Conservation (phyloP, 768 basidiomycete species). For the Calocybe gangraenosa region DNA sequence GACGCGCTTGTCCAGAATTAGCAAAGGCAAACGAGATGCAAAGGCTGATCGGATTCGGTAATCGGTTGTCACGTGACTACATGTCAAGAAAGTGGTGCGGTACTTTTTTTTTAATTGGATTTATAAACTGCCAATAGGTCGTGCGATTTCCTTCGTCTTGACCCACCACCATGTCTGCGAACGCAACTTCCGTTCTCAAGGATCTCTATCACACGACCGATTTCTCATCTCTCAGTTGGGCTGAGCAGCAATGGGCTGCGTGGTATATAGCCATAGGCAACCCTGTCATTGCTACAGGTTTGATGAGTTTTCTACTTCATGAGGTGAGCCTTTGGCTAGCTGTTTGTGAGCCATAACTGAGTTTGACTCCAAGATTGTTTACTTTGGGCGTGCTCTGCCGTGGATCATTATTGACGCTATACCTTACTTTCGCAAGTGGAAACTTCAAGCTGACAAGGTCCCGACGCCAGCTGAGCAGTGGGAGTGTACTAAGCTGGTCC, state of each 20-base stretch:
- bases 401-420: slow-evolving; percentile 96
- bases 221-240: slow-evolving; percentile 56
- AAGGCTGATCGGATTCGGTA: too few species aligned
- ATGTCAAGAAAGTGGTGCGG: slow-evolving; percentile 15
- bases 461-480: slow-evolving; percentile 83
- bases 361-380: slow-evolving; percentile 62
- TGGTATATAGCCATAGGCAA: slow-evolving; percentile 89
- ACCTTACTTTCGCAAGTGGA: slow-evolving; percentile 92
- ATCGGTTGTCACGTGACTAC: slow-evolving; percentile 13
- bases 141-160: slow-evolving; percentile 7
- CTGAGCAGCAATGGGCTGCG: slow-evolving; percentile 77
- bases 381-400: slow-evolving; percentile 92
- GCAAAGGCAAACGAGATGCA: too few species aligned
- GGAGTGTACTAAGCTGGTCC: slow-evolving; percentile 92
- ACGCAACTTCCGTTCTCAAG: slow-evolving; percentile 28
- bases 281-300: slow-evolving; percentile 87
- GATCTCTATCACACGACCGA: slow-evolving; percentile 57
- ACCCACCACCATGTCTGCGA: slow-evolving; percentile 38
- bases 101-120: slow-evolving; percentile 1
- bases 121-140: slow-evolving; percentile 8
- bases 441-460: slow-evolving; percentile 83
- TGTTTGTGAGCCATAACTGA: slow-evolving; percentile 2
- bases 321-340: slow-evolving; percentile 56
- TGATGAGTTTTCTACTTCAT: slow-evolving; percentile 90
- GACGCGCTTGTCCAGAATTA: too few species aligned